These are phyloP conservation scores for Mycena haematopus DNA, from an alignment of 768 basidiomycete genomes.

Conservation along the genomic window DNA sequence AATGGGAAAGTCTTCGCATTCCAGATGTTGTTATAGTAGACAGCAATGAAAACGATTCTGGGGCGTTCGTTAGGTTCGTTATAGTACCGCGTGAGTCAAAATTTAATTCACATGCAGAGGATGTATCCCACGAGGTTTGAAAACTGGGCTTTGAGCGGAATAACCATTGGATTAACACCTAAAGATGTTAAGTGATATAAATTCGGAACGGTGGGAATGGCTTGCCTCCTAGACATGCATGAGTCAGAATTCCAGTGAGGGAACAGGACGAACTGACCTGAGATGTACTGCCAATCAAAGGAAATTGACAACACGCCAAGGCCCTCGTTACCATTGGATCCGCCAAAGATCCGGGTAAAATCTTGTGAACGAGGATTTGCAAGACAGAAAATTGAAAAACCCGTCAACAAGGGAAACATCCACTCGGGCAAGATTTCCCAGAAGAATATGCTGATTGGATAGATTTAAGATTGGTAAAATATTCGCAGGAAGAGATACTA, in stretches of 20 bases:
- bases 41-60: conserved; percentile 52
- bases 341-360: conserved; percentile 68
- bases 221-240: conserved; percentile 14
- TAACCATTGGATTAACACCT: conserved; percentile 54
- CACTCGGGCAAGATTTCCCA: conserved; percentile 60
- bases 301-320: conserved; percentile 63
- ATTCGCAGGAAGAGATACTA: conserved; percentile 31
- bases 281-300: conserved; percentile 70
- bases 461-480: conserved; percentile 17
- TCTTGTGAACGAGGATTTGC: conserved; percentile 53
- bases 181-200: neutral
- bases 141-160: conserved; percentile 57
- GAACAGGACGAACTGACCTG: conserved; percentile 35
- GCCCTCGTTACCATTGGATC: conserved; percentile 67
- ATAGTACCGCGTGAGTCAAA: neutral
- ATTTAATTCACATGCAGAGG: conserved; percentile 50
- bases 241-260: neutral
- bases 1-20: conserved; percentile 45
- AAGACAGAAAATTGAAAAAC: conserved; percentile 63
- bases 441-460: conserved; percentile 46
- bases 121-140: conserved; percentile 56
- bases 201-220: conserved; percentile 2
- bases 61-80: neutral
- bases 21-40: conserved; percentile 65
- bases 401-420: conserved; percentile 68